These are phyloP conservation scores for Phaeophleospora eucalypticola DNA, from an alignment of 2,329 filamentous ascomycete genomes.

Conservation along the genomic window DNA sequence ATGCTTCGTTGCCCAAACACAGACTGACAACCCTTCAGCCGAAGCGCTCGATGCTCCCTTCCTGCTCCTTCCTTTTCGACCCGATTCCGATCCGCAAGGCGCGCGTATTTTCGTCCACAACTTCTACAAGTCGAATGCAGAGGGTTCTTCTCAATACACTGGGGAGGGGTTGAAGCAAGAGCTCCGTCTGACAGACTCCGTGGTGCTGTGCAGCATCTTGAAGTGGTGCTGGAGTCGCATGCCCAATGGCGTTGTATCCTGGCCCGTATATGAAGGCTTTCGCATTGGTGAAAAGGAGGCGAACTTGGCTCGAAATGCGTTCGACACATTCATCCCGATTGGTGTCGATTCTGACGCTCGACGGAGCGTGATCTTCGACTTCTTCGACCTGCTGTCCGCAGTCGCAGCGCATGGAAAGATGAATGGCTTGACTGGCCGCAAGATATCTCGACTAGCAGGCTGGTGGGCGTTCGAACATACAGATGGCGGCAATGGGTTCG, in stretches of 20 bases:
- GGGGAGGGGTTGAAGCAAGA: constrained; percentile 77
- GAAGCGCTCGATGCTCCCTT: constrained; percentile 86
- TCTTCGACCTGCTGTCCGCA: constrained; percentile 88
- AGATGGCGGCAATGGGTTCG: constrained; percentile 85
- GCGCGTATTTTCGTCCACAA: constrained; percentile 89
- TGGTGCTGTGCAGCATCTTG: constrained; percentile 88
- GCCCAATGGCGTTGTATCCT: constrained; percentile 84
- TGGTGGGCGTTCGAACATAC: constrained; percentile 98
- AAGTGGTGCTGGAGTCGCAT: constrained; percentile 99
- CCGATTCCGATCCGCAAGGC: constrained; percentile 81
- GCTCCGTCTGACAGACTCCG: constrained; percentile 85
- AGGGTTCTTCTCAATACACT: constrained; percentile 53
- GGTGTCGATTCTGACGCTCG: constrained; percentile 84
- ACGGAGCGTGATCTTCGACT: constrained; percentile 87
- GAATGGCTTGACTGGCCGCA: constrained; percentile 88
- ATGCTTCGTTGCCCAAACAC: neutral
- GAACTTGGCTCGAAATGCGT: constrained; percentile 83
- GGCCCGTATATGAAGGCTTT: constrained; percentile 96
- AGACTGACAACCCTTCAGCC: constrained; percentile 19
- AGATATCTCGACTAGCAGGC: constrained; percentile 88
- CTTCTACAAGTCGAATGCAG: constrained; percentile 72
- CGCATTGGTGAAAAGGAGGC: constrained; percentile 93
- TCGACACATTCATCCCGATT: constrained; percentile 92
- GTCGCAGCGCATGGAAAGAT: constrained; percentile 88
- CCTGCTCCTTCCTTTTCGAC: constrained; percentile 87